Evolutionary conservation across 352 stramenopile genomes (phyloP), one percentile per base, ranked within the genome.

Genomic region (Phytophthora vignae): DNA sequence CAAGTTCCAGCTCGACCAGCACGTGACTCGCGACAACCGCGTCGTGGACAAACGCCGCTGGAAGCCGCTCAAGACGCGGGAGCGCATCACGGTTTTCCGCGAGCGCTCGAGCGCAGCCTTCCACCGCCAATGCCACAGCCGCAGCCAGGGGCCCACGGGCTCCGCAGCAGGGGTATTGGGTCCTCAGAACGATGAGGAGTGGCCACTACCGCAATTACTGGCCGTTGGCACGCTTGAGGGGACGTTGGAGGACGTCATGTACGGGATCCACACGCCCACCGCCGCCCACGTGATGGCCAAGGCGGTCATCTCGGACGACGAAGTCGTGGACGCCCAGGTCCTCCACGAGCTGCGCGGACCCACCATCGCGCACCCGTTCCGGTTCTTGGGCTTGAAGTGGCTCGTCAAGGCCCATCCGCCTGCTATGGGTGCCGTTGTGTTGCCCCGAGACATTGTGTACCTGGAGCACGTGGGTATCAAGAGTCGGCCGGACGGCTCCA

Each of bases 371-470:
- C 70, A 82, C 38, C 83, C 83, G 29, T 88, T 90, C 64, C 76
- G 77, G 48, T 87, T 86, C 54, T 29, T 89, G 15, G 77, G 79
- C 14, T 40, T 90, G 64, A 90, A 89, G 63, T 90, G 83, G 83
- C 53, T 82, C 21, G 67, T 81, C 33, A 81, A 81, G 60, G 68
- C 71, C 1, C 68, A 71, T 19, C 71, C 75, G 0, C 52, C 55
- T 1, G 67, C 54, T 14, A 66, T 78, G 55, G 62, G 61, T 15
- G 60, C 72, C 19, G 49, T 82, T 50, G 71, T 82, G 19, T 29
- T 74, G 22, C 75, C 72, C n/a, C 64, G 73, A 38, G 76, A 83
- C 61, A 48, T 83, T 9, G 73, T 78, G 15, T 81, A 77, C 59
- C 54, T 83, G 10, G 72, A 81, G 44, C 49, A 68, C 61, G 66